Evolutionary conservation across 768 basidiomycete genomes (phyloP), one percentile per base, ranked within the genome.

Genomic region (Nidula microcarpa): DNA sequence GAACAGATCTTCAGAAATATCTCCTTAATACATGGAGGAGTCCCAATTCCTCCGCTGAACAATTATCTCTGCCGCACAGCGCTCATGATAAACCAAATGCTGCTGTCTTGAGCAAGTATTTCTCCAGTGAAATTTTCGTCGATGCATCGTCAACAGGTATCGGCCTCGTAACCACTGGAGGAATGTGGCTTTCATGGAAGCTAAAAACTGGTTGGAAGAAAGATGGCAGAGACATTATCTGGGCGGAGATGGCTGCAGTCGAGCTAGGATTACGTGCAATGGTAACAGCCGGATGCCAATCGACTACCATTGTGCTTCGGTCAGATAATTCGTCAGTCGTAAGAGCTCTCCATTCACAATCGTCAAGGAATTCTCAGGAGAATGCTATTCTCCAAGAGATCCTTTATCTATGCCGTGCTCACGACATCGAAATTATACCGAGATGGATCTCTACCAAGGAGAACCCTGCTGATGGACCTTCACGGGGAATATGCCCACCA

Each of bases 201-300:
- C 60, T 77, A 9, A 60, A 51, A 14, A 43, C 54, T 0, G 68
- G 69, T 5, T 73, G 71, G 69, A 55, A 60, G 13, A 35, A 47
- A 3, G 50, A 62, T 0, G 63, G 65, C 6, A 41, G 70, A 6
- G 60, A 70, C 51, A 78, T 75, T 16, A 68, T 69, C 5, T 79
- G 77, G 76, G 73, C 70, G 0, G 77, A 78, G 58, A 70, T 77
- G 62, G 67, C 73, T 0, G 76, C 73, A 0, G 63, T 77, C 1
- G 76, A 78, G 50, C 60, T 79, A 1, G 76, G 72, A 0, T 33
- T 78, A 0, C 64, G 63, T 1, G 62, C 69, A 1, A 39, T 73
- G 5, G 57, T 73, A 3, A 55, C 67, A 0, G 47, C 62, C 0
- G 63, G 65, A 1, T 57, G 62, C 33, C 48, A 35, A 0, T 55